These are phyloP conservation scores for Circinella minor DNA, from an alignment of 371 early-diverging fungal species.

Conservation along the genomic window DNA sequence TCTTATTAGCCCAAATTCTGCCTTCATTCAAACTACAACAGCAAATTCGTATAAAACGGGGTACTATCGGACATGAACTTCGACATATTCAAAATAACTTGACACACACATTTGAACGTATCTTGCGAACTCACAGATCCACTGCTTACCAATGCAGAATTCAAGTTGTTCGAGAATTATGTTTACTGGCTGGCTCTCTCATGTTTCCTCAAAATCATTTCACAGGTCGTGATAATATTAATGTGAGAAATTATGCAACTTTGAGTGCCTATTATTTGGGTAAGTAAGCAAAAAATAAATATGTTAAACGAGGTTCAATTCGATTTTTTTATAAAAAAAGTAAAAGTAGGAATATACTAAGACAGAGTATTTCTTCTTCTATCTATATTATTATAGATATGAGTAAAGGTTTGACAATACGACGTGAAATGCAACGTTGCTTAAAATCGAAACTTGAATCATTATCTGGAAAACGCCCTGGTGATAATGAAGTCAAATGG, in stretches of 20 bases:
- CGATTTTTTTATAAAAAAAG: too few species aligned
- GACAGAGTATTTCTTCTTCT: neutral
- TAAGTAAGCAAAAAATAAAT: conserved; percentile 8
- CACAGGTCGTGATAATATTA: conserved; percentile 9
- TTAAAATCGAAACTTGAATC: conserved; percentile 41
- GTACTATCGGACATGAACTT: conserved; percentile 5
- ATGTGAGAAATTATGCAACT: conserved; percentile 22
- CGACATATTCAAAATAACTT: conserved; percentile 25
- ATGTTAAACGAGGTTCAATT: too few species aligned
- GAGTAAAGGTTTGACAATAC: conserved; percentile 52
- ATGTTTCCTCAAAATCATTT: conserved; percentile 34
- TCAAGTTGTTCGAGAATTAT: conserved; percentile 24
- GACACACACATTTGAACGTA: conserved; percentile 22
- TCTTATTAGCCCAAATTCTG: conserved; percentile 16
- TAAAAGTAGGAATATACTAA: too few species aligned
- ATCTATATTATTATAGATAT: conserved; percentile 47
- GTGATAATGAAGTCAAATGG: conserved; percentile 30
- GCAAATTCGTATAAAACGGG: conserved; percentile 13
- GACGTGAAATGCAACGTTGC: conserved; percentile 59
- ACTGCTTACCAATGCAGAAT: conserved; percentile 23
- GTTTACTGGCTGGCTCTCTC: conserved; percentile 18
- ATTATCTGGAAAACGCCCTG: neutral
- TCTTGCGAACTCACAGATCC: conserved; percentile 24
- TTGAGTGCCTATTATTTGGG: conserved; percentile 40
- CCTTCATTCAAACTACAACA: conserved; percentile 24